phyloP scores from a whole-genome alignment of 2,329 filamentous ascomycete species.

The Neonectria ditissima region DNA sequence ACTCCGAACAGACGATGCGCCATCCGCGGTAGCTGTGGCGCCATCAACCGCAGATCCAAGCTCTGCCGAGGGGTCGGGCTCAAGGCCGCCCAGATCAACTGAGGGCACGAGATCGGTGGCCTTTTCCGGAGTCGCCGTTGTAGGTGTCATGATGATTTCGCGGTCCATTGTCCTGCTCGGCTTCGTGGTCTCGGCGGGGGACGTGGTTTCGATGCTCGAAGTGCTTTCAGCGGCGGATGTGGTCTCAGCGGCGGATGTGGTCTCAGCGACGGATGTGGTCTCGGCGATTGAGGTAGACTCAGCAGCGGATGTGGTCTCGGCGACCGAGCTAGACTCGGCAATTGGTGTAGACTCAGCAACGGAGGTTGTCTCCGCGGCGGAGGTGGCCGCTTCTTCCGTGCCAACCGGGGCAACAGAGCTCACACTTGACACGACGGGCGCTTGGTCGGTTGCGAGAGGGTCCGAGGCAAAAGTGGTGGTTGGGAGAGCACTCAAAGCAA shows the following conservation, averaged over 20 bases:
- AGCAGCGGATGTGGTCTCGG: neutral
- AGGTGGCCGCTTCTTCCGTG: constrained; percentile 23
- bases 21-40: constrained; percentile 18
- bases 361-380: constrained; percentile 24
- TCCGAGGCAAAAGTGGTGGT: constrained; percentile 45
- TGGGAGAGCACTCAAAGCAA: constrained; percentile 42
- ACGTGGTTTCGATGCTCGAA: constrained; percentile 10
- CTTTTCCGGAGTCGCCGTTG: constrained; percentile 10
- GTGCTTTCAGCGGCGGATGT: neutral
- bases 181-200: constrained; percentile 32
- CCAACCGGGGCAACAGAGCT: constrained; percentile 3
- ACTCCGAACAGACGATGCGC: constrained; percentile 33
- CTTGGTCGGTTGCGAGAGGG: constrained; percentile 27
- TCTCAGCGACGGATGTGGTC: neutral
- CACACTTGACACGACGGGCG: neutral
- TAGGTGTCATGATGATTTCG: constrained; percentile 39
- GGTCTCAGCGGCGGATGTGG: neutral
- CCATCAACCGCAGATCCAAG: constrained; percentile 8
- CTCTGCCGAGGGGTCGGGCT: constrained; percentile 29
- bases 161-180: constrained; percentile 16
- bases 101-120: constrained; percentile 29
- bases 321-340: constrained; percentile 23
- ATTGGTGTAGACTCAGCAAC: constrained; percentile 23
- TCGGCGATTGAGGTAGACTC: neutral
- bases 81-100: constrained; percentile 40